Evolutionary conservation across 441 rosid species (phyloP), one percentile per base, ranked within the genome.

Genomic region (Bruguiera hainesii): DNA sequence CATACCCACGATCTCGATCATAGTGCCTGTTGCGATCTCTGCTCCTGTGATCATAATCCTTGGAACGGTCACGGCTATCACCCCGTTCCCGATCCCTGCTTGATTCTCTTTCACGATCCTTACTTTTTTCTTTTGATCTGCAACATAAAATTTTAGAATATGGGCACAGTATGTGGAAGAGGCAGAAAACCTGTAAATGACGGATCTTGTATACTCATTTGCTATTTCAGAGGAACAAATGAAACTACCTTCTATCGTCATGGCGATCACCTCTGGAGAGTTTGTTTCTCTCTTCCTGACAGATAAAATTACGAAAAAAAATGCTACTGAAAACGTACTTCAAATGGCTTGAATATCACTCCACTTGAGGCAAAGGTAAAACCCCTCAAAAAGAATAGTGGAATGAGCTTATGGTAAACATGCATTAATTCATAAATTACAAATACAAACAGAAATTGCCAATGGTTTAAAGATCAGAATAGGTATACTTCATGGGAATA

Each of bases 271-370:
- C 81, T 74, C 81, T 88, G 78, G 82, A 87, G 50, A 76, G 79
- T 81, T 88, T 89, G 83, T 82, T 90, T 83, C 87, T 89, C 71
- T 88, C 94, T 77, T 91, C 99, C 99, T 95, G 90, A 68, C 46
- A 79, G 65, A 67, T 30, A 67, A 68, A 71, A 72, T 73, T 68
- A 71, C 42, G 60, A 78, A 71, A 50, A 72, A 76, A 71, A 31
- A 71, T 67, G 63, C 55, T 39, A 65, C 58, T 67, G 68, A 67
- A 67, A 66, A 59, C 67, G 52, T 77, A 26, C 52, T 71, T 65
- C 26, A 75, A 26, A 69, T 46, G 39, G 60, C 48, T 70, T 61
- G 33, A 74, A 65, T 56, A 33, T 63, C 56, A 63, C 48, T 64
- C 64, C 59, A 64, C 51, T 56, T 61, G 53, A 65, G 46, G 26